Base-by-base conservation (phyloP, 768 basidiomycete genomes). In the Boletus fagicola region DNA sequence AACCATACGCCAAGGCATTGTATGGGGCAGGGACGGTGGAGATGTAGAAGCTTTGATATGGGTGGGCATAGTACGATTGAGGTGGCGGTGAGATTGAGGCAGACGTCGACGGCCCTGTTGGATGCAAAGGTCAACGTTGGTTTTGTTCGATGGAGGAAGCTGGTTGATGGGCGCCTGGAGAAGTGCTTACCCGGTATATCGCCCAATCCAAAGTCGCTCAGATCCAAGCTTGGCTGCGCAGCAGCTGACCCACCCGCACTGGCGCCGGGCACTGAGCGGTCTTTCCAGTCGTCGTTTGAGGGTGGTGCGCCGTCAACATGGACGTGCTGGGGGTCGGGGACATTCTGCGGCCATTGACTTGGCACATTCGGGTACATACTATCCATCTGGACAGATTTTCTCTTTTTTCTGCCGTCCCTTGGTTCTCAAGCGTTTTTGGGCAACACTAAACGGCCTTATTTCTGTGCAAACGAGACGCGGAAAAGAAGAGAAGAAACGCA, bases 1-100 rank as follows among this genome's bases (percentile, higher is more conserved):
- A 63, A n/a, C 81, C 79, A 57, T 86, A 88, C 2, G 80, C 66
- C 65, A 83, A 77, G 7, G 80, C 76, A 58, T 81, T 80, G 68
- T 80, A 84, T 15, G 80, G 78, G 4, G 77, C 74, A 4, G 77
- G 69, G 30, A 78, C 74, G 53, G 70, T 65, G 11, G 74, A 67
- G 47, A 77, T 64, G 51, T 76, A 80, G 63, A 75, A 81, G 49
- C 71, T 65, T 65, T 76, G 67, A 74, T 78, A 69, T 67, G 77
- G 62, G 49, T 73, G 69, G 49, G 70, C 64, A 72, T 76, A 78
- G 66, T 77, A 78, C 40, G 74, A 61, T 54, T 76, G 75, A 0
- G 78, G 64, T 2, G 80, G 64, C 7, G 78, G 62, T 26, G 80
- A 68, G 60, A 75, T 65, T 30, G 79, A 65, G 5, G 75, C 62